These are phyloP conservation scores for Microbotryum lychnidis-dioicae DNA, from an alignment of 1,284 basidiomycete genomes.

Conservation along the genomic window DNA sequence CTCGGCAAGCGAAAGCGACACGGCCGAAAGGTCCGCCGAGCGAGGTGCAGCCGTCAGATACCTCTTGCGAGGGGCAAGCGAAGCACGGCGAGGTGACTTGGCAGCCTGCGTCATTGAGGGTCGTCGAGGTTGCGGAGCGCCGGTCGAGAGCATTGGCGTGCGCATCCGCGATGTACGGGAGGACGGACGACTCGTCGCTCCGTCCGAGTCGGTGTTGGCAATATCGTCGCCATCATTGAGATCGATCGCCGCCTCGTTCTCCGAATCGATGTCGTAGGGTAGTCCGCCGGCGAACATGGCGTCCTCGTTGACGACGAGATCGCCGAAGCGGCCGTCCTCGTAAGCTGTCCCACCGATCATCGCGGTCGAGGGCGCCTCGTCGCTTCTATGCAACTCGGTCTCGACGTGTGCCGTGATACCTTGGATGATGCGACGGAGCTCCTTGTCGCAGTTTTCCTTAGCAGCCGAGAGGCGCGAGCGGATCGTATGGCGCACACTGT, in stretches of 20 bases:
- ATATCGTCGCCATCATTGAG: conserved; percentile 20
- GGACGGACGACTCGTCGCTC: conserved; percentile 32
- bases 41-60: conserved; percentile 24
- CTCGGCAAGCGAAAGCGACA: conserved; percentile 9
- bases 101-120: neutral
- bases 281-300: conserved; percentile 4
- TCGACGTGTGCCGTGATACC: conserved; percentile 92
- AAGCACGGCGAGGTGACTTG: conserved; percentile 20
- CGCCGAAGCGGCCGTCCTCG: conserved; percentile 16
- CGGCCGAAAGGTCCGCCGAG: conserved; percentile 7
- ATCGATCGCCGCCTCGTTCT: conserved; percentile 23
- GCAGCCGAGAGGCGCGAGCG: conserved; percentile 84
- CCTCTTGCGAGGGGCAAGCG: conserved; percentile 15
- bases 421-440: conserved; percentile 81
- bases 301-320: conserved; percentile 10
- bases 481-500: conserved; percentile 87
- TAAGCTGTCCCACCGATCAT: neutral
- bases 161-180: conserved; percentile 20
- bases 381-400: conserved; percentile 55
- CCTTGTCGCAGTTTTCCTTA: conserved; percentile 92
- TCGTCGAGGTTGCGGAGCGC: neutral
- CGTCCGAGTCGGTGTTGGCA: conserved; percentile 25
- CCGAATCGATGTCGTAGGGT: conserved; percentile 26
- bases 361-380: conserved; percentile 36
- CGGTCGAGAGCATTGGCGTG: conserved; percentile 9